Evolutionary conservation across 129 eudicot genomes (phyloP), one percentile per base, ranked within the genome.

Genomic region (Flaveria ramosissima): DNA sequence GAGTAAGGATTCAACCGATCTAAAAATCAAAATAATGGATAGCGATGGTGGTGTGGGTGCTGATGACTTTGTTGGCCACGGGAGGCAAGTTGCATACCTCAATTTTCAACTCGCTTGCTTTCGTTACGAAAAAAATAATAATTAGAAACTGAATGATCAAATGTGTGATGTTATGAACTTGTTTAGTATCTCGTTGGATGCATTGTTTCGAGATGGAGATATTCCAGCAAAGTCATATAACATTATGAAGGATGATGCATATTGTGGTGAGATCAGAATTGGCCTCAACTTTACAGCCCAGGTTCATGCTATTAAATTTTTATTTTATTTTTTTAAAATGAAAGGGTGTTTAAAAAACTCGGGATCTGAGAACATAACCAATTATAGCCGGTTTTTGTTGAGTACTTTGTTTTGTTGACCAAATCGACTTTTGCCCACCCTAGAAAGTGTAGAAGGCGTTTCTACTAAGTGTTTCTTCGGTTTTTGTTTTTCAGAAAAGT

Each of bases 11-110:
- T 32, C 81, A 0, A 6, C 64, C 1, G 88, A 87, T 50, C 51
- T 92, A 45, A 85, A 59, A 24, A 60, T 92, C 81, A 92, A 80
- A 71, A 72, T 92, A 14, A 79, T 85, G 90, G 97, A 92, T 65
- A 84, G 85, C 42, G 97, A 92, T 64, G 48, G 47, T 19, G 74
- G 78, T 64, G 17, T 81, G 48, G 78, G 66, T 4, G 56, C 77
- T 1, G 97, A 92, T 82, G 97, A 92, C 78, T 76, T 85, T 50
- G 88, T 89, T 41, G 97, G 97, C 6, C 90, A 92, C 72, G 87
- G 89, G 11, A 85, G 84, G 96, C 84, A 70, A 83, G 92, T 88
- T 59, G 39, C 36, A 56, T 68, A 69, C 13, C 23, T 77, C 16
- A 8, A 36, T 67, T 16, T 15, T 41, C 36, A 30, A 30, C 36